A percentile compares a stretch with the other conserved stretches of the same genome.
Evolutionary conservation across 495 filamentous ascomycete genomes (phyloP).

Genomic region (Physcia stellaris): DNA sequence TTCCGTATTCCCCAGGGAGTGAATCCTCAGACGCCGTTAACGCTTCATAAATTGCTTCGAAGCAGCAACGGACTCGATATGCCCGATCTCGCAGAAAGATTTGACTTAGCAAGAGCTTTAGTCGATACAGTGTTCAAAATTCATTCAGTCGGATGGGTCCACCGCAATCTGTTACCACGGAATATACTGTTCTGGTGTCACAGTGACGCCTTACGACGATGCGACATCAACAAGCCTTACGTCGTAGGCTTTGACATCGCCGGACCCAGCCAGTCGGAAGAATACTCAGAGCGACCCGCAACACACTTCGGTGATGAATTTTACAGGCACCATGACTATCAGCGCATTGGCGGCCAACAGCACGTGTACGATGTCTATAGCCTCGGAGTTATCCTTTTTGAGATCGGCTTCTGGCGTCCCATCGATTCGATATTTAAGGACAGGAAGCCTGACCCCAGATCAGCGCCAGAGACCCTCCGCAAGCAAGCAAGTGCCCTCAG

Average conservation of each 20-base stretch:
- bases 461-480: no score
- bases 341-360: constrained; percentile 8
- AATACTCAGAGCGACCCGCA: constrained; percentile 17
- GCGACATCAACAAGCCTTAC: constrained; percentile 16
- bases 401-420: constrained; percentile 24
- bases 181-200: constrained; percentile 25
- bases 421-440: no score
- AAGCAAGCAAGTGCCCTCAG: no score
- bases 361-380: constrained; percentile 23
- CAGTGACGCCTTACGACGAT: not conserved
- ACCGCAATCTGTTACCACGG: constrained; percentile 22
- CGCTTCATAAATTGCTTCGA: constrained; percentile 10
- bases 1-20: constrained; percentile 9
- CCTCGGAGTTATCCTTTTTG: constrained; percentile 19
- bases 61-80: not conserved
- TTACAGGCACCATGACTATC: constrained; percentile 22
- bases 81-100: constrained; percentile 18
- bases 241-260: constrained; percentile 24
- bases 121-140: constrained; percentile 22
- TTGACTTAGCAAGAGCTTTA: constrained; percentile 18
- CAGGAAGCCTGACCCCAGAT: no score
- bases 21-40: constrained; percentile 5
- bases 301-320: constrained; percentile 20
- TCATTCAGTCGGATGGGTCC: constrained; percentile 25
- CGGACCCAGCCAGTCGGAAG: constrained; percentile 13